A percentile compares a stretch with the other conserved stretches of the same genome.
These are phyloP conservation scores for Solanum phureja DNA, from an alignment of 257 asterid species.

Conservation along the genomic window DNA sequence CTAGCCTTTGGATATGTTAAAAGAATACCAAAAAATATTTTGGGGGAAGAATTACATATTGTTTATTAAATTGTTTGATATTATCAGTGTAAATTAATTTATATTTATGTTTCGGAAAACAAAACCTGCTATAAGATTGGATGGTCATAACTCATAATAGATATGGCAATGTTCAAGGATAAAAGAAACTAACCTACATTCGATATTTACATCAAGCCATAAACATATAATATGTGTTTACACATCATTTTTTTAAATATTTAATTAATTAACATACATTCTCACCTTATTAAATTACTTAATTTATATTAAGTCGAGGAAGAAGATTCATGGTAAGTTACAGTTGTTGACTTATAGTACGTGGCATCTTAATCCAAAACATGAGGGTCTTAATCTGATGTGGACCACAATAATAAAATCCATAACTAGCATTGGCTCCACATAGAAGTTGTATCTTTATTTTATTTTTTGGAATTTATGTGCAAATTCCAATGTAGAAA, in stretches of 20 bases:
- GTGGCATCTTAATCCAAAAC: slow-evolving; percentile 28
- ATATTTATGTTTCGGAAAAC: accelerated
- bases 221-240: too few species aligned
- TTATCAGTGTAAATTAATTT: too few species aligned
- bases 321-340: slow-evolving; percentile 17
- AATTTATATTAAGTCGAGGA: neutral
- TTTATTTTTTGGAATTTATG: neutral
- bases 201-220: neutral
- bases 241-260: neutral
- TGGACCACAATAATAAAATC: slow-evolving; percentile 12
- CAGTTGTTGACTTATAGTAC: neutral
- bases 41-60: neutral
- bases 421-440: neutral
- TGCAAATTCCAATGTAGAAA: slow-evolving; percentile 5
- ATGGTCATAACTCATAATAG: too few species aligned
- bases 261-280: neutral
- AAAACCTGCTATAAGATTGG: too few species aligned
- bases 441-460: neutral
- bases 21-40: neutral
- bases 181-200: too few species aligned
- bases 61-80: too few species aligned
- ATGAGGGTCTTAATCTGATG: slow-evolving; percentile 8
- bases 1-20: neutral
- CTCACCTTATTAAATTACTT: neutral
- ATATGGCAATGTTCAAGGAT: too few species aligned